phyloP scores from a whole-genome alignment of 2,329 filamentous ascomycete species.

The Cladosporium oxysporum region DNA sequence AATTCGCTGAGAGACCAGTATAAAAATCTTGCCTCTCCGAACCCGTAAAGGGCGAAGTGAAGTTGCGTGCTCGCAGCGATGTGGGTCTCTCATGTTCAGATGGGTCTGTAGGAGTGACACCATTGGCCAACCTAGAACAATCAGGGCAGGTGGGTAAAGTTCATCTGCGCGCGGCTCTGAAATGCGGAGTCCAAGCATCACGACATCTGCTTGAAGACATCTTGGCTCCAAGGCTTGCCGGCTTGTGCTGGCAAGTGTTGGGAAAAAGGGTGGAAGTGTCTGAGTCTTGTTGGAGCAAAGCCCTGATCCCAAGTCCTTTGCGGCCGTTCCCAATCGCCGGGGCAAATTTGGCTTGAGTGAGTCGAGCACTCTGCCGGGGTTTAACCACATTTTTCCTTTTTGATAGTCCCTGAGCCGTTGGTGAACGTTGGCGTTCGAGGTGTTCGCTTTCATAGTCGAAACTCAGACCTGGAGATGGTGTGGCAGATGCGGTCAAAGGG shows the following conservation, averaged over 20 bases:
- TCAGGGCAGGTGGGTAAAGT: neutral
- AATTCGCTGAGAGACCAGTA: neutral
- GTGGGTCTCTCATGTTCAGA: conserved; percentile 12
- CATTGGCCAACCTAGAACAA: neutral
- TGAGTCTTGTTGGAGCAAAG: neutral
- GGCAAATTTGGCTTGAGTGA: neutral
- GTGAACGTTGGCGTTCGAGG: neutral
- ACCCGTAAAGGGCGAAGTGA: conserved; percentile 15
- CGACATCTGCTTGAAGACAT: conserved; percentile 5
- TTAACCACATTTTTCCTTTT: neutral
- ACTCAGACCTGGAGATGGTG: neutral
- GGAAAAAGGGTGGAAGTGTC: neutral
- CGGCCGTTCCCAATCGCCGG: neutral
- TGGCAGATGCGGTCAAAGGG: neutral
- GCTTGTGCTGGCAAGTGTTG: neutral
- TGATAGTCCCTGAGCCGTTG: neutral
- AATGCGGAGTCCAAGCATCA: conserved; percentile 8
- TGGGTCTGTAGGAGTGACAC: neutral
- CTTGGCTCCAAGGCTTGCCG: neutral
- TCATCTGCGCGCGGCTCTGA: neutral
- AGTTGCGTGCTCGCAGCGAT: conserved; percentile 18
- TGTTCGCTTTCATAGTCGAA: neutral
- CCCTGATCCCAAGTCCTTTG: neutral
- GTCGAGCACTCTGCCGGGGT: neutral
- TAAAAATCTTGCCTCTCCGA: neutral